Base-by-base conservation (phyloP, 768 basidiomycete species). In the Podaxis mareebaensis region DNA sequence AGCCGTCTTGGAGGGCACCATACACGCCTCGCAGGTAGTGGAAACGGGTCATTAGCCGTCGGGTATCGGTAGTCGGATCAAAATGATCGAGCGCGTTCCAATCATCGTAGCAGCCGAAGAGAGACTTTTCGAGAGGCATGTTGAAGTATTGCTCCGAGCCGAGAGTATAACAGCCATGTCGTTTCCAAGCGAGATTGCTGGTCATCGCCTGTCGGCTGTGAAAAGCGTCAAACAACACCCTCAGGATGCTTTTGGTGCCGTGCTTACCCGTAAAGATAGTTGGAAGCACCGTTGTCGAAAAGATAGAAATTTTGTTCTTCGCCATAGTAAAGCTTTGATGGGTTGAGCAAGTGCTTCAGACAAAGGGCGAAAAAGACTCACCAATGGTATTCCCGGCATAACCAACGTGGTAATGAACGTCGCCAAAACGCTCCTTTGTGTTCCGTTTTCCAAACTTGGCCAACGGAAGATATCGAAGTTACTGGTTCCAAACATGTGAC, bases 21-120 rank as follows among this genome's bases (percentile, higher is more conserved):
- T 90, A 96, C 13, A 79, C 75, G 5, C 72, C 72, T 33, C 95
- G 89, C 40, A 96, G 79, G 69, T 85, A 81, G 61, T 89, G 73
- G 77, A 93, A 89, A 58, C 91, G 92, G 17, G 85, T 72, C 69
- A 93, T 87, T 62, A 93, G 71, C 61, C 93, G 88, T 42, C 91
- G 85, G 42, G 83, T 82, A 69, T 92, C 88, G 12, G 88, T 78
- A 2, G 95, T 96, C 28, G 94, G 93, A 74, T 97, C 95, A 72
- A 96, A 96, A 73, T 97, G 95, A 69, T 97, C 95, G 36, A 96
- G 85, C 2, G 91, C 85, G 73, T 96, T 96, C 93, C 92, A 95
- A 68, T 92, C 88, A 70, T 96, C 93, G 52, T 89, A 69, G 73
- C 95, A 97, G 52, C 94, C 95, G 17, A 94, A 78, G 36, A 94